Conservation (phyloP, 805 yeast genomes). For the Sugiyamaella qingdaonensis region DNA sequence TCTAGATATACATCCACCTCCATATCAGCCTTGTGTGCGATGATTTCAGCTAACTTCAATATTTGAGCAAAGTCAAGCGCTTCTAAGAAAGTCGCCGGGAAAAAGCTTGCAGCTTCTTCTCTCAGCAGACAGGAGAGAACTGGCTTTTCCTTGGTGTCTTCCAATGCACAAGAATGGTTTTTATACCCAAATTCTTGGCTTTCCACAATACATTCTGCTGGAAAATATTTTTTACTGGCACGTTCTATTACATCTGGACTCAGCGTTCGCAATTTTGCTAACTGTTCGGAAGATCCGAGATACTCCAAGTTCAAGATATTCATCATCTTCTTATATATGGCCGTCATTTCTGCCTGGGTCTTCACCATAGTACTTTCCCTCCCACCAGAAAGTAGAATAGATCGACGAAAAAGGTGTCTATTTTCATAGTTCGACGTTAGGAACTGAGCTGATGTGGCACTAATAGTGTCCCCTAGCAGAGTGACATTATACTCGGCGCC, state of each 20-base stretch:
- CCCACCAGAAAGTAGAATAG: neutral
- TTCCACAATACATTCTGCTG: neutral
- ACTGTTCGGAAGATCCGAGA: neutral
- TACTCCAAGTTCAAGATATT: neutral
- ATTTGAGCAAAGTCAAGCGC: neutral
- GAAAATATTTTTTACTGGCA: neutral
- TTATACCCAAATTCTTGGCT: neutral
- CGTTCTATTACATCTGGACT: neutral
- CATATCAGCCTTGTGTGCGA: too few species aligned
- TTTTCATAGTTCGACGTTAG: neutral
- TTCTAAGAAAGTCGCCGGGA: neutral
- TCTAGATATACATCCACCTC: too few species aligned
- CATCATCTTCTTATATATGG: neutral
- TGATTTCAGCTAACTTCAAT: neutral
- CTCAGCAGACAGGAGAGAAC: neutral
- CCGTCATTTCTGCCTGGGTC: neutral
- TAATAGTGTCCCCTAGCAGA: slow-evolving; percentile 38
- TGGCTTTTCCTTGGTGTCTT: neutral
- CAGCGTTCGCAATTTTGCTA: neutral
- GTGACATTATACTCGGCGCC: slow-evolving; percentile 35
- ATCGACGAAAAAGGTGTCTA: neutral
- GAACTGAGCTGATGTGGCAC: slow-evolving; percentile 20
- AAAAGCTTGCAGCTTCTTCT: neutral
- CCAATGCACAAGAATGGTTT: neutral
- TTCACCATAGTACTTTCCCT: neutral